Percentiles rank a stretch among this genome's conserved stretches.
phyloP scores from a whole-genome alignment of 2,329 filamentous ascomycete genomes.

The Penicillium brevicompactum region DNA sequence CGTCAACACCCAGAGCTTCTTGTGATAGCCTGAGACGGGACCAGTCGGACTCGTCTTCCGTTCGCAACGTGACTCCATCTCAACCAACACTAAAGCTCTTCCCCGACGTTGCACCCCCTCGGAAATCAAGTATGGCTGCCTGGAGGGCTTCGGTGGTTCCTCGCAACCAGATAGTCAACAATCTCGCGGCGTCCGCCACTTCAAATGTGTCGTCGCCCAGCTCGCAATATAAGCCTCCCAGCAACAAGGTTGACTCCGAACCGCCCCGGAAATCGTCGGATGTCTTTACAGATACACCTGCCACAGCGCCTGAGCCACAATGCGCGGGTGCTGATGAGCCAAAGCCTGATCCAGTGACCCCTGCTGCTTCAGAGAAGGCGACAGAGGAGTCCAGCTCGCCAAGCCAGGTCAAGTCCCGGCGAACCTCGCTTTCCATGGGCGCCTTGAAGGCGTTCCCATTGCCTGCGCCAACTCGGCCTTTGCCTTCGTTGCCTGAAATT shows the following conservation, averaged over 20 bases:
- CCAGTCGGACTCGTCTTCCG: constrained; percentile 8
- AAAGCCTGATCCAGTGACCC: not conserved
- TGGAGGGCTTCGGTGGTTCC: constrained; percentile 24
- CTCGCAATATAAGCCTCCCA: not conserved
- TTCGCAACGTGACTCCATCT: constrained; percentile 14
- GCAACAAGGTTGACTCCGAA: not conserved
- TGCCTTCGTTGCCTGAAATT: constrained; percentile 35
- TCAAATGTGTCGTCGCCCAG: not conserved
- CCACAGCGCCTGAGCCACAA: not conserved
- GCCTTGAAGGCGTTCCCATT: constrained; percentile 37
- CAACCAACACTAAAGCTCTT: constrained; percentile 34
- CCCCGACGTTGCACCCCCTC: constrained; percentile 35
- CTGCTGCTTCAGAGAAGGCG: not conserved
- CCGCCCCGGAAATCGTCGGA: not conserved
- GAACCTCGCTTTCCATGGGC: constrained; percentile 27
- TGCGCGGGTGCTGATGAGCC: constrained; percentile 3
- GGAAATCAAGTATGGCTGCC: constrained; percentile 31
- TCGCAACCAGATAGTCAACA: constrained; percentile 17
- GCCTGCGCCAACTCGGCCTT: constrained; percentile 37
- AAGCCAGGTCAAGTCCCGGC: constrained; percentile 16
- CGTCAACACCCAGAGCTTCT: not conserved
- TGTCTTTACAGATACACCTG: not conserved
- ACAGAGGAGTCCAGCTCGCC: not conserved
- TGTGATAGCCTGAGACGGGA: constrained; percentile 6
- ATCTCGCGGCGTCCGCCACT: not conserved